Evolutionary conservation across 805 yeast species (phyloP).

Genomic region (Maudiozyma turicensis): DNA sequence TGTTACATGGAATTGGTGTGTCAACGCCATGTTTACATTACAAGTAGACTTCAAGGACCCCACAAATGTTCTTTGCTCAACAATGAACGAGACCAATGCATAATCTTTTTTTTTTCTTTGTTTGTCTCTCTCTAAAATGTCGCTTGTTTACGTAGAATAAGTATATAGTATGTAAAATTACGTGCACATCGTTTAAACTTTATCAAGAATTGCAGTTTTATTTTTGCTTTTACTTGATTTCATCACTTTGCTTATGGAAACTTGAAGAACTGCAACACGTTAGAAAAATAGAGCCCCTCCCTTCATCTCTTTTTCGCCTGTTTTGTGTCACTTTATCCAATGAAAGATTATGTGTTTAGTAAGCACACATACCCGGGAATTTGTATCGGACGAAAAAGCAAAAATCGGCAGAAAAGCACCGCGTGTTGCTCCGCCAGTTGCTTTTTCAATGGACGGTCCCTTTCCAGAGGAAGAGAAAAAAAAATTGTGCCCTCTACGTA

Average conservation of each 20-base stretch:
- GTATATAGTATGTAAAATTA: neutral
- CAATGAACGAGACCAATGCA: neutral
- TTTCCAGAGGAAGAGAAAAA: too few relatives aligned
- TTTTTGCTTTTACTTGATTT: too few relatives aligned
- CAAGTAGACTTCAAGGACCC: slow-evolving; percentile 4
- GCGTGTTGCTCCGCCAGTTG: too few relatives aligned
- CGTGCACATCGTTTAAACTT: too few relatives aligned
- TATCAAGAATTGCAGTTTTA: too few relatives aligned
- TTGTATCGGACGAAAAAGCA: neutral
- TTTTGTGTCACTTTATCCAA: neutral
- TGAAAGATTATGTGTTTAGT: neutral
- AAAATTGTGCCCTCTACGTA: too few relatives aligned
- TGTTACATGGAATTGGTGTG: slow-evolving; percentile 30
- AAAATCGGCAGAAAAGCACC: neutral
- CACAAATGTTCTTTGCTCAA: neutral
- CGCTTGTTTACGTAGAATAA: neutral
- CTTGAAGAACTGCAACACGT: too few relatives aligned
- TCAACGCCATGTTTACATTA: slow-evolving; percentile 20
- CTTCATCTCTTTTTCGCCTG: too few relatives aligned
- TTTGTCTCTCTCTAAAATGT: too few relatives aligned
- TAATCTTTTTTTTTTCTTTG: neutral
- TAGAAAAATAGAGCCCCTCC: too few relatives aligned
- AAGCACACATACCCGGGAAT: neutral
- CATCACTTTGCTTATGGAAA: too few relatives aligned
- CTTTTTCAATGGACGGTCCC: too few relatives aligned